Base-by-base conservation (phyloP, 2,329 filamentous ascomycete species). In the Epichloe scottii region DNA sequence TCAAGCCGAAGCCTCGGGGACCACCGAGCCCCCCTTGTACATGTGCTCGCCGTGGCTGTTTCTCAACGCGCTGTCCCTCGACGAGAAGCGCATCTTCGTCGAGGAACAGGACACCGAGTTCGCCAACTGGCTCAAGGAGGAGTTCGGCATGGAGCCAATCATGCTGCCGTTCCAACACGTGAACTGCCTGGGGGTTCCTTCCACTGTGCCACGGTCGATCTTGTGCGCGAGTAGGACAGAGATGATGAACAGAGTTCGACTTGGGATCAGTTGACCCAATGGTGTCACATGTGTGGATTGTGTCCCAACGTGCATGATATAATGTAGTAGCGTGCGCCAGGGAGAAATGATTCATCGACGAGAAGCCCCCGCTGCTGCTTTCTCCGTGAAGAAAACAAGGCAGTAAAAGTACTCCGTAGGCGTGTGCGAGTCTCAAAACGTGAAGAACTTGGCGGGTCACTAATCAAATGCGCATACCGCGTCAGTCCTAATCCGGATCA, bases 161-260 rank as follows among this genome's bases (percentile, higher is more conserved):
- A 26, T 54, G 52, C 37, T 54, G 35, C 63, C 63, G 15, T 66
- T 66, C 46, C 49, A 55, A 48, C 58, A 66, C 54, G 62, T 66
- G 1, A 61, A 64, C 38, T 61, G 60, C 48, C 58, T 66, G 39
- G 63, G 64, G 63, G 0, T 64, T 64, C 62, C 14, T 65, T 64
- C 43, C 63, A 63, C 50, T 65, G 62, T 50, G 61, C 62, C 8
- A 65, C 60, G 23, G 53, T 56, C n/a, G 54, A 54, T 43, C 50
- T 58, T 14, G 46, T 52, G 34, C 51, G 51, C 21, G 51, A 41
- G 41, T 50, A 46, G 15, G 15, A 12, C 6, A 26, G n/a, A 17
- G 1, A 8, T 21, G 17, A 15, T 4, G 39, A n/a, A 38, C 5
- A 10, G 7, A 0, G 14, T n/a, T 38, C 12, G 8, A 10, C 10